Base-by-base conservation (phyloP, 768 basidiomycete genomes). In the Podaxis carcinomalis region DNA sequence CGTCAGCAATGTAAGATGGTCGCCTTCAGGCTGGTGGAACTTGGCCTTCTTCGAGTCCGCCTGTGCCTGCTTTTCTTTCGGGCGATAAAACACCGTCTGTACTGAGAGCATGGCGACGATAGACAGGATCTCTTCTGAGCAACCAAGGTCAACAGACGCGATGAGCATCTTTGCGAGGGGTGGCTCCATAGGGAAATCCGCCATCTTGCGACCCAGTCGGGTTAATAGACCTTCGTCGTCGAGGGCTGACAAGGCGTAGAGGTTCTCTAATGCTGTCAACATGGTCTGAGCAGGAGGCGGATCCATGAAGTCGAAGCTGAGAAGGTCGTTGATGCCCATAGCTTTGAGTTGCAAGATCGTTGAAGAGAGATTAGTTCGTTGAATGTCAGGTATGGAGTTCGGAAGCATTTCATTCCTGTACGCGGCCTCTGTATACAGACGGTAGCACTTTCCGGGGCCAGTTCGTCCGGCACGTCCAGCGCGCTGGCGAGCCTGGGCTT, bases 31-130 rank as follows among this genome's bases (percentile, higher is more conserved):
- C 71, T 98, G 93, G 75, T 98, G 96, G 76, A 99, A 99, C 74
- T 99, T 99, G 35, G 97, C 97, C 74, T 98, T 99, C 79, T 99
- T 98, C 37, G 96, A 95, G 74, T 99, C 97, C 0, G 97, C 97
- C 75, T 98, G 96, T 10, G 92, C 95, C 72, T 98, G 97, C 75
- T 98, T 98, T 75, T 98, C 97, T 75, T 98, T 98, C n/a, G 96
- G 97, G 39, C 97, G 86, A 74, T 98, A 98, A 73, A 98, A 99
- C 40, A 98, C 93, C 53, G 86, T 92, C 70, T 96, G 95, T 32
- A 97, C 93, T 2, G 93, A 94, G 42, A 98, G 78, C 97, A 99
- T 99, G 7, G 95, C 96, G 1, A 98, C 95, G 56, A 98, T 90
- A 2, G 93, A 96, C 44, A 99, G 75, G 65, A 98, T 97, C 73